Conservation (phyloP, 2,329 filamentous ascomycete species). For the Venturia pyrina region DNA sequence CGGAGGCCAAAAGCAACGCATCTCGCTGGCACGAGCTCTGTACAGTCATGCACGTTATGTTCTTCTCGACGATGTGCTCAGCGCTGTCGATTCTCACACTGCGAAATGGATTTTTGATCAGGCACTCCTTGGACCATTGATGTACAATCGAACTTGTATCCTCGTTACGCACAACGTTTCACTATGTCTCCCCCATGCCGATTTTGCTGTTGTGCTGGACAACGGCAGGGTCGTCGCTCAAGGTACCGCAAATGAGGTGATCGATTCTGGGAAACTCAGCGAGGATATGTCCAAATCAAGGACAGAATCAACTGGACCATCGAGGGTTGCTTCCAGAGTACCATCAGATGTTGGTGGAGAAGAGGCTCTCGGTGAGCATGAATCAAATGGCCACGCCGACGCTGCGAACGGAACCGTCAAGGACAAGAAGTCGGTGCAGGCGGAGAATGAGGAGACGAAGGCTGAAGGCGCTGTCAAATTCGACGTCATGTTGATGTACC, state of each 20-base stretch:
- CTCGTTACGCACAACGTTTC: slow-evolving; percentile 91
- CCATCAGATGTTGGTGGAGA: slow-evolving; percentile 65
- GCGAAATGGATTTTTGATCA: slow-evolving; percentile 97
- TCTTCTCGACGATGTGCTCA: slow-evolving; percentile 88
- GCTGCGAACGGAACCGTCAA: slow-evolving; percentile 33
- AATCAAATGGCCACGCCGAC: slow-evolving; percentile 30
- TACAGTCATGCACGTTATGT: slow-evolving; percentile 91
- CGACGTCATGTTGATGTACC: slow-evolving; percentile 75
- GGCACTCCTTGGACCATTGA: slow-evolving; percentile 79
- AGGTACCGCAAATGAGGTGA: slow-evolving; percentile 68
- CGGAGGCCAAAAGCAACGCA: slow-evolving; percentile 94
- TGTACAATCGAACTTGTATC: slow-evolving; percentile 83
- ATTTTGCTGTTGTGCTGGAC: slow-evolving; percentile 74
- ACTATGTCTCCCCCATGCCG: slow-evolving; percentile 71
- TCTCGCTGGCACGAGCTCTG: slow-evolving; percentile 91
- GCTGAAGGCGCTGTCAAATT: slow-evolving; percentile 80
- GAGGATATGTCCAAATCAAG: slow-evolving; percentile 73
- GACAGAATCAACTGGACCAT: slow-evolving; percentile 58
- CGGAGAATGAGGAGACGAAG: slow-evolving; percentile 55
- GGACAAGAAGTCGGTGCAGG: slow-evolving; percentile 27
- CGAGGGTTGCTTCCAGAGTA: slow-evolving; percentile 65
- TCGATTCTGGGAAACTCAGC: slow-evolving; percentile 77
- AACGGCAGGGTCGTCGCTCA: slow-evolving; percentile 73
- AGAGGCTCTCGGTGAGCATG: slow-evolving; percentile 21
- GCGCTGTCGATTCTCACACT: slow-evolving; percentile 93